Base-by-base conservation (phyloP, 225 moss, liverwort and hornwort species). In the Physcomitrellopsis africana region DNA sequence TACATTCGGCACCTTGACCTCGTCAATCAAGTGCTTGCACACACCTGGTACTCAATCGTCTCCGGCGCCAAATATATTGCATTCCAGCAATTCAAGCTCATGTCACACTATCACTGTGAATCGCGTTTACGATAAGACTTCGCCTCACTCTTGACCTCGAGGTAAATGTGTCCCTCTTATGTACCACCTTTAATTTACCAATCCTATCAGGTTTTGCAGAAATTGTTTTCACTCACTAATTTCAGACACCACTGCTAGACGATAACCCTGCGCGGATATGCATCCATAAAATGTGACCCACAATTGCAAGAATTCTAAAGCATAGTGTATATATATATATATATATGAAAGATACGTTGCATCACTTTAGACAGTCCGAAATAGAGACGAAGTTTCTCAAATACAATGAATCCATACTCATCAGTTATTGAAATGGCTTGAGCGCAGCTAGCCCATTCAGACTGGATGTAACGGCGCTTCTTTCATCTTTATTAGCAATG, bases 381-480 rank as follows among this genome's bases (percentile, higher is more conserved):
- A n/a, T n/a, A n/a, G n/a, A n/a, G n/a, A n/a, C n/a, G n/a, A n/a
- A n/a, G n/a, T n/a, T n/a, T n/a, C n/a, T n/a, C n/a, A 29, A 63
- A 37, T 22, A 16, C 59, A 37, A 41, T 48, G 69, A 73, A 80
- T 54, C 72, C 63, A 63, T 52, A 45, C 46, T 70, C 42, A 27
- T 17, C 62, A 11, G 11, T 42, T 65, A 22, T 57, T 51, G 37
- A 49, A 49, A 3, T 11, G 49, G 3, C 10, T 49, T 7, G 15
- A 37, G 8, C 22, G 49, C 42, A 20, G 57, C 51, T 10, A 63
- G 20, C 70, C 37, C 53, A 75, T 82, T 75, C 79, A 76, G 29
- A 57, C 22, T 48, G 51, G 79, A 79, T 83, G 51, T 64, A 12
- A 3, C 65, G 18, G 48, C 41, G 70, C 58, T 56, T 62, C 49